Conservation (phyloP, 306 rosid species). For the Mimosa pudica region DNA sequence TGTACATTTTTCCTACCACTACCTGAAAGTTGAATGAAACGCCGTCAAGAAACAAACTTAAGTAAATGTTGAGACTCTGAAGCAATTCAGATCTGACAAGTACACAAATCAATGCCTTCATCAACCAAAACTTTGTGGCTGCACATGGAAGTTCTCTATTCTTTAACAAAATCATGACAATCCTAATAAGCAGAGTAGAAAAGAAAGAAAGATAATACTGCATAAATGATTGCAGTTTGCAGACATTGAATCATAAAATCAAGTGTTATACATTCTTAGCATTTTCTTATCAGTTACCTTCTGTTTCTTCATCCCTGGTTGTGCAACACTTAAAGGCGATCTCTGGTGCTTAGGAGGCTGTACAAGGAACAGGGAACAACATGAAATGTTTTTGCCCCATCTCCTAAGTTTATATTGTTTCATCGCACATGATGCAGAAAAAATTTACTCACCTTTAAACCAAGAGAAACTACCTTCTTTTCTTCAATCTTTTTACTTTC, state of each 20-base stretch:
- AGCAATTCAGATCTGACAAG: not conserved
- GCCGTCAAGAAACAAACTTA: not conserved
- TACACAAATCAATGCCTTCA: not conserved
- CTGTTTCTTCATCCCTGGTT: constrained; percentile 59
- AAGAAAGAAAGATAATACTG: not conserved
- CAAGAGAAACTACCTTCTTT: constrained; percentile 68
- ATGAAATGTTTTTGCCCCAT: not conserved
- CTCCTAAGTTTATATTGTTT: not conserved
- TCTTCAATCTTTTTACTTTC: constrained; percentile 74
- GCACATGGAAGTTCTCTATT: not conserved
- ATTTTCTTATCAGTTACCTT: constrained; percentile 18
- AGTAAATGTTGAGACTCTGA: not conserved
- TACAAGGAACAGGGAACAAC: constrained; percentile 7
- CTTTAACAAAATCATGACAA: not conserved
- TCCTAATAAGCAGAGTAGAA: not conserved
- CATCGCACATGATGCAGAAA: not conserved
- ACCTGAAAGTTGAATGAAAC: not conserved
- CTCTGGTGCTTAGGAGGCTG: constrained; percentile 56
- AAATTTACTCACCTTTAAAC: constrained; percentile 68
- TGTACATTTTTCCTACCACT: constrained; percentile 33
- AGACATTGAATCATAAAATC: not conserved
- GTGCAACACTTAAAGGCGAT: constrained; percentile 56
- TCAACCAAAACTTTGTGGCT: not conserved
- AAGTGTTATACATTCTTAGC: not conserved
- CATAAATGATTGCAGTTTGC: not conserved